Evolutionary conservation across 768 basidiomycete species (phyloP).

Genomic region (Trametes elegans): DNA sequence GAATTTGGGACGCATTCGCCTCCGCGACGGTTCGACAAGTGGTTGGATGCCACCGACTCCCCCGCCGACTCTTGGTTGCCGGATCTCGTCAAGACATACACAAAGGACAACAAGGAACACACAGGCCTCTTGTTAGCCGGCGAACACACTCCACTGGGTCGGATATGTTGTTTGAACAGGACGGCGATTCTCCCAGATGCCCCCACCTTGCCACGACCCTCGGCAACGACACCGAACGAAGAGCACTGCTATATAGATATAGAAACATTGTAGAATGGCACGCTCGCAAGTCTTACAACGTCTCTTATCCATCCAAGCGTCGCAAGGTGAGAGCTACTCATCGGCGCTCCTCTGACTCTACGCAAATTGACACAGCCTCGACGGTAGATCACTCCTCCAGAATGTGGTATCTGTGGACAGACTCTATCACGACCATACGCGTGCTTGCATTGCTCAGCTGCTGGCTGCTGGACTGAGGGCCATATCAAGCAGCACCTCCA

Average conservation of each 20-base stretch:
- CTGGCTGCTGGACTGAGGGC: slow-evolving; percentile 65
- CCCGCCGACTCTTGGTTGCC: neutral
- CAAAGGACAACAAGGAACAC: neutral
- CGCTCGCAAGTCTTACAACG: slow-evolving; percentile 44
- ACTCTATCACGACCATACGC: slow-evolving; percentile 63
- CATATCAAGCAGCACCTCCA: slow-evolving; percentile 61
- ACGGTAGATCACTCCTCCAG: slow-evolving; percentile 52
- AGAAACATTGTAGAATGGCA: slow-evolving; percentile 56
- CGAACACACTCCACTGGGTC: neutral
- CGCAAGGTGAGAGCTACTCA: slow-evolving; percentile 49
- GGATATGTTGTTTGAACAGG: slow-evolving; percentile 4
- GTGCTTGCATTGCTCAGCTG: slow-evolving; percentile 69
- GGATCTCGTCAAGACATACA: neutral
- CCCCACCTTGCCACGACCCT: slow-evolving; percentile 43
- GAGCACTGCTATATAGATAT: slow-evolving; percentile 46
- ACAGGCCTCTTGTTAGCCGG: no score
- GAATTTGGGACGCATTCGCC: slow-evolving; percentile 8
- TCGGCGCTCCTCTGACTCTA: neutral
- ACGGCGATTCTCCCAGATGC: slow-evolving; percentile 20
- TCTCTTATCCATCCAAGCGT: slow-evolving; percentile 53
- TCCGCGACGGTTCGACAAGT: slow-evolving; percentile 16
- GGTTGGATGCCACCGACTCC: slow-evolving; percentile 2
- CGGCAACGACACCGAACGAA: slow-evolving; percentile 31
- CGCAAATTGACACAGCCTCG: neutral
- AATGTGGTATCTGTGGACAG: slow-evolving; percentile 58